Conservation (phyloP, 164 flowering plant genomes). For the Aristolochia californica region DNA sequence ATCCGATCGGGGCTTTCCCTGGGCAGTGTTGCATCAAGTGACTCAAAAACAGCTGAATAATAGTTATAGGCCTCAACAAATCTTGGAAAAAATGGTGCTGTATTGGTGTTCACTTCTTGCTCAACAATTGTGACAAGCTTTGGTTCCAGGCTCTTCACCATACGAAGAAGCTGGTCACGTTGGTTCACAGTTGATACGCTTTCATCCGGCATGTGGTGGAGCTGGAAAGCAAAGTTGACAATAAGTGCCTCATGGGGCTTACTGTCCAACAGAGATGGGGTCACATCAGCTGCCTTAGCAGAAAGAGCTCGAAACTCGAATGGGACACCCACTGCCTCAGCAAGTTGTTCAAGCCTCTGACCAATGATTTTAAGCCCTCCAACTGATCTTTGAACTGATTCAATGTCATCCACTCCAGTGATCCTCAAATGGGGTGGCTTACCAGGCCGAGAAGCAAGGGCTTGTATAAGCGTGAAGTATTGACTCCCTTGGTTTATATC, state of each 20-base stretch:
- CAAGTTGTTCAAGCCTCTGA: slow-evolving; percentile 59
- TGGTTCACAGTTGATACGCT: slow-evolving; percentile 85
- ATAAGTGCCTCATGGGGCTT: slow-evolving; percentile 58
- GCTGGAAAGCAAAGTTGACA: slow-evolving; percentile 94
- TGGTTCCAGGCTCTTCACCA: slow-evolving; percentile 76
- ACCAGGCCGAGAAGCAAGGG: slow-evolving; percentile 38
- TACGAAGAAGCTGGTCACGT: slow-evolving; percentile 78
- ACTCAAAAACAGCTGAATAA: slow-evolving; percentile 84
- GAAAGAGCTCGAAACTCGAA: slow-evolving; percentile 69
- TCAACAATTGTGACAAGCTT: slow-evolving; percentile 90
- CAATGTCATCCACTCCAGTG: slow-evolving; percentile 95
- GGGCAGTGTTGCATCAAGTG: slow-evolving; percentile 76
- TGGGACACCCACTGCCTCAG: slow-evolving; percentile 43
- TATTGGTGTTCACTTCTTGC: slow-evolving; percentile 91
- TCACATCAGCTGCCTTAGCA: slow-evolving; percentile 42
- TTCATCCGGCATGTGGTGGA: slow-evolving; percentile 99
- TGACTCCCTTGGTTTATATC: slow-evolving; percentile 96
- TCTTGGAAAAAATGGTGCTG: slow-evolving; percentile 76
- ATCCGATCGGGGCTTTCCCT: slow-evolving; percentile 80
- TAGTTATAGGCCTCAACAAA: slow-evolving; percentile 81
- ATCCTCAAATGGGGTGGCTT: slow-evolving; percentile 49
- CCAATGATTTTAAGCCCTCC: slow-evolving; percentile 76
- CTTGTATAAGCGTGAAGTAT: slow-evolving; percentile 66
- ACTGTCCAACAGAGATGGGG: slow-evolving; percentile 53
- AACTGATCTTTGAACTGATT: slow-evolving; percentile 72